Base-by-base conservation (phyloP, 495 filamentous ascomycete genomes). In the Astrocystis sublimbata region DNA sequence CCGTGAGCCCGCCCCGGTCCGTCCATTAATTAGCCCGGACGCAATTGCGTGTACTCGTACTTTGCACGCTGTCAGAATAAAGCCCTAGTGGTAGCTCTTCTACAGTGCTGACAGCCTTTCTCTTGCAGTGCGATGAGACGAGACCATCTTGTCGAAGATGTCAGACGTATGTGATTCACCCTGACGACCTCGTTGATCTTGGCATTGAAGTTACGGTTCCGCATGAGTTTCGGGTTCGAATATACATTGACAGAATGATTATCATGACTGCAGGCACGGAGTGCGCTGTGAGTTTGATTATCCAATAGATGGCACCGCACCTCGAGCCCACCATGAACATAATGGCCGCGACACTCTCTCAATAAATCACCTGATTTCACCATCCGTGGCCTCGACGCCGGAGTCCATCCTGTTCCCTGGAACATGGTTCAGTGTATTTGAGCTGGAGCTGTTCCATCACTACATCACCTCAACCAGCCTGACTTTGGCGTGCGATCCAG, bases 391-490 rank as follows among this genome's bases (percentile, higher is more conserved):
- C 31, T 59, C 56, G 19, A 49, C 56, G 26, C 43, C 56, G 1
- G 56, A 59, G 30, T 17, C 54, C 8, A 17, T 9, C 21, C 43
- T 13, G 28, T 28, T 38, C 15, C 33, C 56, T 19, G 21, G 36
- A 19, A 50, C 56, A 49, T 59, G 56, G 56, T 59, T 59, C 13
- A 70, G 64, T 55, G 26, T 68, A 7, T 42, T 50, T 15, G 68
- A 70, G 31, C 62, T 72, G n/a, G 69, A 72, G 38, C 61, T 72
- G 6, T 59, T 72, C 5, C 69, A 72, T 58, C 64, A 72, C 42
- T 72, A 50, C 47, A 45, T 56, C 33, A 70, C 61, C 6, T 66
- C 67, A 9, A 72, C 69, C 0, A 52, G 57, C 33, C 60, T 61
- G 17, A 70, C 69, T 13, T 58, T 72, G 5, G 45, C 56, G 24